Evolutionary conservation across 345 rosid species (phyloP), one percentile per base, ranked within the genome.

Genomic region (Linum trigynum): DNA sequence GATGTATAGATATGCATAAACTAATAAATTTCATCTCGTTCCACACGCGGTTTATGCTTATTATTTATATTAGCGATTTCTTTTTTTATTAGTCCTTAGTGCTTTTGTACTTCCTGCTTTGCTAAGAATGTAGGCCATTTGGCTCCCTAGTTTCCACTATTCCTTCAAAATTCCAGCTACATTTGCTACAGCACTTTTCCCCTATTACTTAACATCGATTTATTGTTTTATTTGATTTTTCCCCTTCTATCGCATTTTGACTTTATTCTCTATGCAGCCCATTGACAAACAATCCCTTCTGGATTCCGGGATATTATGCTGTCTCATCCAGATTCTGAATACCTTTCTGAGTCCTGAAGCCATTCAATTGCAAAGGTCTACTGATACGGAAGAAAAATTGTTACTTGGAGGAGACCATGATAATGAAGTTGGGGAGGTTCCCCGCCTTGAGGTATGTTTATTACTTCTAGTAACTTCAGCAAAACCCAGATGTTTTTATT

Each of bases 301-400:
- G 68, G 99, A 95, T 82, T 95, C 99, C 82, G 99, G 97, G 78
- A 91, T 95, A 79, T 83, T 91, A 36, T 88, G 96, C 74, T 95
- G 99, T 79, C 91, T 95, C 71, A 82, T 95, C 82, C 96, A 84
- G 38, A 67, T 89, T 73, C 83, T 95, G 69, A 86, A 71, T 82
- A 81, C 88, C 65, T 82, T 95, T 79, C 72, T 89, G 78, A 79
- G 81, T 71, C 82, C 90, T 65, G 83, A 78, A 80, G 63, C 76
- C 59, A 65, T 74, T 65, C 71, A 71, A 72, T 61, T 61, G 64
- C 77, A 77, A 65, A 74, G 65, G 62, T 56, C 55, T 70, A 63
- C 67, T 58, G 68, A 74, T 58, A 59, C 68, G 50, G 86, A 82
- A 75, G 84, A 64, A 63, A 40, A 63, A 7, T 17, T 73, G 61